These are phyloP conservation scores for Colletotrichum sp. DNA, from an alignment of 2,329 filamentous ascomycete species.

Conservation along the genomic window DNA sequence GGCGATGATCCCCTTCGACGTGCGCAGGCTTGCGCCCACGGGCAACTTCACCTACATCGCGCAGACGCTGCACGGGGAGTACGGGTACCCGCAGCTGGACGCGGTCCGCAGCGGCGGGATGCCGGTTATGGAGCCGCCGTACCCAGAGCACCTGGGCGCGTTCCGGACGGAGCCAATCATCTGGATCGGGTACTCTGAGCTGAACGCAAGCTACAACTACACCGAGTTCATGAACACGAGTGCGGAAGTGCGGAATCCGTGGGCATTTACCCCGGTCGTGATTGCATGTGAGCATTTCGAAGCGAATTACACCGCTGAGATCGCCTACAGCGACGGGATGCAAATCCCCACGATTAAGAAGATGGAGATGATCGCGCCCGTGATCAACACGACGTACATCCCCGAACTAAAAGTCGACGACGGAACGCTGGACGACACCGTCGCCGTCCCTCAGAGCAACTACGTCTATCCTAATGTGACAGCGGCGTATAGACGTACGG, in stretches of 20 bases:
- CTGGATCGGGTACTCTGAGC: constrained; percentile 35
- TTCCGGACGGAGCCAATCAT: constrained; percentile 37
- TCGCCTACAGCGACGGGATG: constrained; percentile 28
- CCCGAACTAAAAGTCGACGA: constrained; percentile 28
- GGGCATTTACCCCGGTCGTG: constrained; percentile 33
- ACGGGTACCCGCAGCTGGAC: constrained; percentile 27
- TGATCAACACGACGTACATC: constrained; percentile 33
- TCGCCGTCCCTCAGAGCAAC: constrained; percentile 26
- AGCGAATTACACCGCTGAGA: constrained; percentile 32
- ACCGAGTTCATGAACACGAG: constrained; percentile 21
- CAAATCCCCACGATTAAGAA: constrained; percentile 27
- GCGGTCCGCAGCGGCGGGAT: constrained; percentile 30
- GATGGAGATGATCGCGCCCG: constrained; percentile 23
- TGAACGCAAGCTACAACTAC: constrained; percentile 23
- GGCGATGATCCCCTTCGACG: constrained; percentile 28
- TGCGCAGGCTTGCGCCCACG: constrained; percentile 28
- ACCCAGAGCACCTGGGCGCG: constrained; percentile 30
- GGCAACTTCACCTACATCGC: constrained; percentile 35
- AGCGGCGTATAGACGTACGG: constrained; percentile 29
- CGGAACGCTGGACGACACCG: constrained; percentile 35
- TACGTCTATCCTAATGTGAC: constrained; percentile 28
- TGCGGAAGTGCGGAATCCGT: neutral
- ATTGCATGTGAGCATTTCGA: constrained; percentile 39
- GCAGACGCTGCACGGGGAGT: constrained; percentile 32
- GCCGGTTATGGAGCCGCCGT: constrained; percentile 21